Evolutionary conservation across 2,329 filamentous ascomycete species (phyloP).

Genomic region (Zymoseptoria pseudotritici): DNA sequence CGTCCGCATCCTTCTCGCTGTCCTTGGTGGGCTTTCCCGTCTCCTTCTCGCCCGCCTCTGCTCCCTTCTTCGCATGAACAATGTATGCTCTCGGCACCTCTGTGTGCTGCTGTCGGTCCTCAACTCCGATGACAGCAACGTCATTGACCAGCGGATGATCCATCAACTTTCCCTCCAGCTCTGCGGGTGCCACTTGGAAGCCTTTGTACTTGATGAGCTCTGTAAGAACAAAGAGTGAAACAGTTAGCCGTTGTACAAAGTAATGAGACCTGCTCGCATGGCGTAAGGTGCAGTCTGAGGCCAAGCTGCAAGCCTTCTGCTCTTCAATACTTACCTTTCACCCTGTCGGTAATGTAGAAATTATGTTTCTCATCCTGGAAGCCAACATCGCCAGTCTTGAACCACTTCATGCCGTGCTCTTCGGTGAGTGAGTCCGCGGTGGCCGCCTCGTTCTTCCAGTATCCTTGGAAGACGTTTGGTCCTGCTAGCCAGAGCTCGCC

Average conservation of each 20-base stretch:
- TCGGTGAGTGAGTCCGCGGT: constrained; percentile 57
- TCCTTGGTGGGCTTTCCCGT: constrained; percentile 12
- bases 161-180: constrained; percentile 41
- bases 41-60: constrained; percentile 25
- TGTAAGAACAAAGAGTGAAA: too few relatives aligned
- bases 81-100: constrained; percentile 42
- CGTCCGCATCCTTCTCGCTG: constrained; percentile 28
- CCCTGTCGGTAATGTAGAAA: constrained; percentile 83
- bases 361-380: constrained; percentile 70
- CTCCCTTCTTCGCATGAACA: constrained; percentile 32
- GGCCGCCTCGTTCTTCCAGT: constrained; percentile 65
- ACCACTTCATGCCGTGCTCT: constrained; percentile 62
- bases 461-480: constrained; percentile 73
- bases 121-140: constrained; percentile 41
- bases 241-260: too few relatives aligned
- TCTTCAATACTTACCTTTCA: constrained; percentile 43
- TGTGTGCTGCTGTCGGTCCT: constrained; percentile 38
- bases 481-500: constrained; percentile 63
- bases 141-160: constrained; percentile 38
- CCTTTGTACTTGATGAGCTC: constrained; percentile 54
- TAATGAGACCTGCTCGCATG: too few relatives aligned
- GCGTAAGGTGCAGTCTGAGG: too few relatives aligned
- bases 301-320: too few relatives aligned
- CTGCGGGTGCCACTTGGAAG: constrained; percentile 43
- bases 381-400: constrained; percentile 84